phyloP scores from a whole-genome alignment of 768 basidiomycete species.

The Clitopilus hobsonii region DNA sequence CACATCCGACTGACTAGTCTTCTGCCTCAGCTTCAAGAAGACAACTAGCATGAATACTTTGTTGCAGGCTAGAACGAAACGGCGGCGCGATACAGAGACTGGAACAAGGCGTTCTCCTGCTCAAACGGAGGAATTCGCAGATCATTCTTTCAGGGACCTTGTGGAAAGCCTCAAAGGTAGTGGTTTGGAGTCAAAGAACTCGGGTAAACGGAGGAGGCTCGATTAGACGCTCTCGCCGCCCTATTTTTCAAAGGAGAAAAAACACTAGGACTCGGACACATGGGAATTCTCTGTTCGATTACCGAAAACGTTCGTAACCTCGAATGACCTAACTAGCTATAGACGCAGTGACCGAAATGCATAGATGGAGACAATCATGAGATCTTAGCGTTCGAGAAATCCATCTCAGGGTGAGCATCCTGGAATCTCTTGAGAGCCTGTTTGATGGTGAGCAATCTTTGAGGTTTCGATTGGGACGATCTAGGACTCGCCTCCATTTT shows the following conservation, averaged over 20 bases:
- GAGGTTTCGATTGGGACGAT: not conserved
- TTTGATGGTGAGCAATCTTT: not conserved
- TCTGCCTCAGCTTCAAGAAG: conserved; percentile 71
- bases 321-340: no score
- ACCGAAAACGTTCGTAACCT: no score
- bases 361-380: conserved; percentile 35
- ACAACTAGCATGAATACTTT: conserved; percentile 87
- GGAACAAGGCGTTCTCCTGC: conserved; percentile 9
- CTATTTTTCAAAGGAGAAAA: no score
- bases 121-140: conserved; percentile 5
- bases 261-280: no score
- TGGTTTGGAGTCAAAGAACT: conserved; percentile 28
- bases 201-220: conserved; percentile 38
- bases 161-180: conserved; percentile 90
- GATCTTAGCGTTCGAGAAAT: conserved; percentile 90
- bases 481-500: conserved; percentile 77
- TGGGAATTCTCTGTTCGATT: no score
- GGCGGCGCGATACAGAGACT: conserved; percentile 37
- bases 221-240: no score
- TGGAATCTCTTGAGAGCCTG: conserved; percentile 89
- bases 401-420: conserved; percentile 86
- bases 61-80: conserved; percentile 75
- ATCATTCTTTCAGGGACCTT: conserved; percentile 52
- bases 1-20: conserved; percentile 5
- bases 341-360: not conserved